phyloP scores from a whole-genome alignment of 805 yeast species.

The Hanseniaspora lindneri region DNA sequence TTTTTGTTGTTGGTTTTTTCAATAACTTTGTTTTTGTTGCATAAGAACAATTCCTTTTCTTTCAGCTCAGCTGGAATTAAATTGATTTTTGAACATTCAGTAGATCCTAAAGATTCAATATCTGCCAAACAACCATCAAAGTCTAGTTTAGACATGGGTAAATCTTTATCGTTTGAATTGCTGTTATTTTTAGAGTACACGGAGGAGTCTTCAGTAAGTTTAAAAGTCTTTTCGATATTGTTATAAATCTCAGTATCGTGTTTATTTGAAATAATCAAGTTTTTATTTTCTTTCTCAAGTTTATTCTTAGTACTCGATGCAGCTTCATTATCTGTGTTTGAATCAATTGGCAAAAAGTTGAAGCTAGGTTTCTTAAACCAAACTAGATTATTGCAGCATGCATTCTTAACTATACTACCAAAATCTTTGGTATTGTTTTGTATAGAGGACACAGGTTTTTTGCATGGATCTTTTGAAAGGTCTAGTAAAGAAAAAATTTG shows the following conservation, averaged over 20 bases:
- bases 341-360: no score
- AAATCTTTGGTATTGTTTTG: no score
- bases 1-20: constrained; percentile 8
- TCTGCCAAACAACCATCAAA: constrained; percentile 1
- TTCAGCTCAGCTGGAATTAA: background rate
- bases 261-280: background rate
- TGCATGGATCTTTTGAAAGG: background rate
- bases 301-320: background rate
- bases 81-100: no score
- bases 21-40: no score
- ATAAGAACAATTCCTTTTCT: background rate
- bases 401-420: no score
- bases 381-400: no score
- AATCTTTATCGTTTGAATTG: no score
- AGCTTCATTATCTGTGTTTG: background rate
- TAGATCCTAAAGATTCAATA: constrained; percentile 4
- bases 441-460: no score
- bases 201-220: background rate
- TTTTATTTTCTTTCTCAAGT: background rate
- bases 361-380: no score
- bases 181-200: no score
- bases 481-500: constrained; percentile 5
- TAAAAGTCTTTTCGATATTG: no score
- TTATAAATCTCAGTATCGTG: background rate
- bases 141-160: background rate